Percentiles rank a stretch among this genome's conserved stretches.
Conservation (phyloP, 2,329 filamentous ascomycete genomes). For the Ophiostoma piceae region DNA sequence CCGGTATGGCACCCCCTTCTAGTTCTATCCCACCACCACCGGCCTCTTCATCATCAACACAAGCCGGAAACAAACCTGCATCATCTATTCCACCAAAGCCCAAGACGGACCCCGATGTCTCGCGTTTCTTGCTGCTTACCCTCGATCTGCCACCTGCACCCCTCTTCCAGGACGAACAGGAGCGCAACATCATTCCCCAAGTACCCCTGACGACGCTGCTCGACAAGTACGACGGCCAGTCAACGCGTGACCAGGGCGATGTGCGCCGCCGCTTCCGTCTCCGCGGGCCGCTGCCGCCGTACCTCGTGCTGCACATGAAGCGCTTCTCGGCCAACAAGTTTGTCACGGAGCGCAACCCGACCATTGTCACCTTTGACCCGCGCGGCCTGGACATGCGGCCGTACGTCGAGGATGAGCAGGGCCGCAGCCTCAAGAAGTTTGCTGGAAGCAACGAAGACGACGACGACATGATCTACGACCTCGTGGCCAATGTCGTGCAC, state of each 20-base stretch:
- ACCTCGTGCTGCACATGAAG: slow-evolving; percentile 90
- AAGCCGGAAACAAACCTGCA: neutral
- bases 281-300: slow-evolving; percentile 84
- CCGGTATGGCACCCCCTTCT: neutral
- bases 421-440: slow-evolving; percentile 31
- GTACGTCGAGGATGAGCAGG: slow-evolving; percentile 76
- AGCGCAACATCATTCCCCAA: slow-evolving; percentile 94
- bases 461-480: slow-evolving; percentile 92
- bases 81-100: slow-evolving; percentile 44
- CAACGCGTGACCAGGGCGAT: slow-evolving; percentile 80
- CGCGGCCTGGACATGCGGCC: slow-evolving; percentile 77
- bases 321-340: slow-evolving; percentile 97
- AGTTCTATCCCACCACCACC: slow-evolving; percentile 14
- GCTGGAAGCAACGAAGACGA: slow-evolving; percentile 67
- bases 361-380: slow-evolving; percentile 93
- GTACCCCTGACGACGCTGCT: slow-evolving; percentile 78
- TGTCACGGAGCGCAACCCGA: slow-evolving; percentile 90
- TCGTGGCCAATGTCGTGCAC: slow-evolving; percentile 90
- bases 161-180: slow-evolving; percentile 90
- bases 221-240: slow-evolving; percentile 85
- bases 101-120: slow-evolving; percentile 61
- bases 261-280: slow-evolving; percentile 86
- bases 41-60: neutral
- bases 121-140: slow-evolving; percentile 84
- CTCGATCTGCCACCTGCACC: slow-evolving; percentile 88